Evolutionary conservation across 306 rosid genomes (phyloP), one percentile per base, ranked within the genome.

Genomic region (Lagenaria siceraria): DNA sequence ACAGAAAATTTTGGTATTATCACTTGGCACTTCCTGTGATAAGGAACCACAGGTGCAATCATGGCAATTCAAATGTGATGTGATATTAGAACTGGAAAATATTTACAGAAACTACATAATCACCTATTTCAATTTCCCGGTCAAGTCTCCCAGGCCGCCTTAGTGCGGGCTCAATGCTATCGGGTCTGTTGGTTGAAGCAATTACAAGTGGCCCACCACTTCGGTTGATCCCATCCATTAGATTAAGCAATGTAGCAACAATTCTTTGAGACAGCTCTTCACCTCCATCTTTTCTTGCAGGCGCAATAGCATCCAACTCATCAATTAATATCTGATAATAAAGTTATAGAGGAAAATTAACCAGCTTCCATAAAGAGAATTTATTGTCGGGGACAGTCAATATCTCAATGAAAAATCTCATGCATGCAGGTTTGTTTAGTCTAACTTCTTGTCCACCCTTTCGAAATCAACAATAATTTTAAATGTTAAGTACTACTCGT

Each of bases 81-180:
- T 69, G 48, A 4, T 43, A 48, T 49, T 31, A 48, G 24, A 25
- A 48, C 6, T 15, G 19, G 76, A 71, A 71, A 71, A 40, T 42
- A 71, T 31, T 21, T 17, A 22, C 22, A 29, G 53, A 68, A 80
- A 77, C 14, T 29, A 73, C 36, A 63, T 69, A 11, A 79, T 80
- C 81, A 93, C 98, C 94, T 78, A 93, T 88, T 86, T 93, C 97
- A 87, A 93, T 91, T 85, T 91, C 98, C 83, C 83, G 85, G 87
- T 89, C 98, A 81, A 94, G 89, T 79, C 96, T 92, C 77, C 98
- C 97, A 38, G 97, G 95, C 36, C 96, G 89, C 86, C 97, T 90
- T 54, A 92, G 93, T 72, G 98, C 98, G 73, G 95, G 94, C 54
- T 94, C 97, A 85, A 94, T 87, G 82, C 84, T 86, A 79, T 92